These are phyloP conservation scores for Paecilomyces variotii DNA, from an alignment of 2,329 filamentous ascomycete genomes.

Conservation along the genomic window DNA sequence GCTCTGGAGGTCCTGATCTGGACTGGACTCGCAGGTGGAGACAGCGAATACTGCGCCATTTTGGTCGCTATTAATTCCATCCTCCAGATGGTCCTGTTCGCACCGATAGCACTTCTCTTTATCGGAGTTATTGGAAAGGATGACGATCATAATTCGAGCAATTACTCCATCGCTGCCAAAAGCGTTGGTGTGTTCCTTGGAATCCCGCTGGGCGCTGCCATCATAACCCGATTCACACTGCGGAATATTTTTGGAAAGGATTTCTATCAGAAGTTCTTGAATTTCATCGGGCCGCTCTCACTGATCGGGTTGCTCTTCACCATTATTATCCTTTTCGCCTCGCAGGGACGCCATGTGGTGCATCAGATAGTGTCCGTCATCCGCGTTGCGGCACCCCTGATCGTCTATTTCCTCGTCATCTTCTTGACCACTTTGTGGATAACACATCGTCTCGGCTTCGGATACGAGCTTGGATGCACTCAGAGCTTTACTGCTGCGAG, in stretches of 20 bases:
- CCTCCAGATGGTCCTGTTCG: slow-evolving; percentile 66
- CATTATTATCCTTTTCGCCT: slow-evolving; percentile 77
- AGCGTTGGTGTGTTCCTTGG: slow-evolving; percentile 80
- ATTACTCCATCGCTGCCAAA: slow-evolving; percentile 63
- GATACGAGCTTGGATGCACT: slow-evolving; percentile 61
- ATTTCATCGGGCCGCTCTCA: slow-evolving; percentile 62
- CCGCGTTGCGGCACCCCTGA: slow-evolving; percentile 68
- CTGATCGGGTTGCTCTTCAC: slow-evolving; percentile 80
- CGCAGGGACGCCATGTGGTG: slow-evolving; percentile 67
- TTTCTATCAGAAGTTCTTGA: slow-evolving; percentile 64
- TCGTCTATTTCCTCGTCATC: slow-evolving; percentile 72
- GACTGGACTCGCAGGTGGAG: slow-evolving; percentile 69
- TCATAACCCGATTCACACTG: slow-evolving; percentile 63
- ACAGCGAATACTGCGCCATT: slow-evolving; percentile 75
- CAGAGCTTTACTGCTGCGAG: slow-evolving; percentile 86
- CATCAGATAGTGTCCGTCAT: slow-evolving; percentile 77
- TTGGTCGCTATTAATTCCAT: slow-evolving; percentile 68
- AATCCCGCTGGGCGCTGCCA: slow-evolving; percentile 70
- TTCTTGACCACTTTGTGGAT: slow-evolving; percentile 62
- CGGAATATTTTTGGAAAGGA: slow-evolving; percentile 47
- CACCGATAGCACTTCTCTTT: slow-evolving; percentile 61
- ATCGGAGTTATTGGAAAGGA: slow-evolving; percentile 58
- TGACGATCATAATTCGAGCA: slow-evolving; percentile 35
- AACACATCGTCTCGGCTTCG: slow-evolving; percentile 60
- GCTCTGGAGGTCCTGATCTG: slow-evolving; percentile 56